A percentile compares a stretch with the other conserved stretches of the same genome.
Conservation (phyloP, 345 rosid genomes). For the Populus deltoides region DNA sequence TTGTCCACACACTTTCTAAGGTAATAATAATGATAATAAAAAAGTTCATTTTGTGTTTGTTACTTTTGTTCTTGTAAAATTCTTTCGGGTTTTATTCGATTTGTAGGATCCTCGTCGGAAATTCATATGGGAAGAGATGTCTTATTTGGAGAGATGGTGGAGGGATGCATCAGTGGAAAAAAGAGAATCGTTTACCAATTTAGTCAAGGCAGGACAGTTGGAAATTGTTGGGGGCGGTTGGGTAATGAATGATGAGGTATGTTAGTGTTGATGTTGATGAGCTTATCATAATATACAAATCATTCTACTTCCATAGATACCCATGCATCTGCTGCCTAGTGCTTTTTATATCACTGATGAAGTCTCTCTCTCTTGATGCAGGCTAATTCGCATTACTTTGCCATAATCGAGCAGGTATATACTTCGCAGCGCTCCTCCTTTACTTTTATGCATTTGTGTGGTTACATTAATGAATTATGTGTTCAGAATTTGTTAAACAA, state of each 20-base stretch:
- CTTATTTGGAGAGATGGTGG: slow-evolving; percentile 98
- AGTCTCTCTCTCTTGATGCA: slow-evolving; percentile 34
- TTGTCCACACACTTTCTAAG: slow-evolving; percentile 80
- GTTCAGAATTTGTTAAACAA: neutral
- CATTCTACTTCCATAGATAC: neutral
- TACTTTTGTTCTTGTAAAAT: neutral
- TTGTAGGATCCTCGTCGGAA: slow-evolving; percentile 74
- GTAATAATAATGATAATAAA: slow-evolving; percentile 24
- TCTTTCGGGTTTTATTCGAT: slow-evolving; percentile 13
- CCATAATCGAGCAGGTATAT: slow-evolving; percentile 91
- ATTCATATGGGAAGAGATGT: slow-evolving; percentile 99
- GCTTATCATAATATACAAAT: too few relatives aligned
- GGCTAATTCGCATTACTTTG: slow-evolving; percentile 98
- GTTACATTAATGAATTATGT: neutral
- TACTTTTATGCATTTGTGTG: neutral
- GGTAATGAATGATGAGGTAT: slow-evolving; percentile 99
- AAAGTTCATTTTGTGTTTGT: neutral
- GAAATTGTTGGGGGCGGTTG: slow-evolving; percentile 99
- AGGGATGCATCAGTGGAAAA: slow-evolving; percentile 71
- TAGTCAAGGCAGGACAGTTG: slow-evolving; percentile 87
- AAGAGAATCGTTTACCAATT: slow-evolving; percentile 59
- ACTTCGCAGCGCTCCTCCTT: neutral
- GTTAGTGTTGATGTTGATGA: neutral
- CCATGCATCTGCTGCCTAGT: neutral
- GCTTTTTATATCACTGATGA: neutral